These are phyloP conservation scores for Samsoniella hepiali DNA, from an alignment of 2,329 filamentous ascomycete species.

Conservation along the genomic window DNA sequence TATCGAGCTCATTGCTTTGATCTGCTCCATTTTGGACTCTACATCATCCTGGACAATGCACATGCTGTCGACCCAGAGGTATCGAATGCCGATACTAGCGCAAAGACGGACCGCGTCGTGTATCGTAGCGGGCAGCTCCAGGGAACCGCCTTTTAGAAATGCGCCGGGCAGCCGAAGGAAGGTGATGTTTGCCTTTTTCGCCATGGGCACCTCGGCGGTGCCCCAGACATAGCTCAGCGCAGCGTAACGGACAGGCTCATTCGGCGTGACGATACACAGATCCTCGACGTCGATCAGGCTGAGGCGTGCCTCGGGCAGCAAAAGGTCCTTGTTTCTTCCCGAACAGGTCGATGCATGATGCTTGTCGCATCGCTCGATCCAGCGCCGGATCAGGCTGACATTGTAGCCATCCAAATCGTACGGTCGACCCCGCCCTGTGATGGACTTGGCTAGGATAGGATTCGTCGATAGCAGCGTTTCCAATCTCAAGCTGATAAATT, in stretches of 20 bases:
- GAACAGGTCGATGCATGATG: constrained; percentile 9
- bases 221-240: constrained; percentile 20
- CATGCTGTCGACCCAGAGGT: constrained; percentile 21
- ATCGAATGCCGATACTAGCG: constrained; percentile 15
- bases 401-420: constrained; percentile 15
- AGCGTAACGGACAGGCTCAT: constrained; percentile 13
- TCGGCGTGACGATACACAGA: constrained; percentile 15
- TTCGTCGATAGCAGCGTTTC: constrained; percentile 11
- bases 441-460: background rate
- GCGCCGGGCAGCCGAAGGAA: constrained; percentile 9
- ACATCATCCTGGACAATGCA: constrained; percentile 18
- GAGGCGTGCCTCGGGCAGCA: constrained; percentile 4
- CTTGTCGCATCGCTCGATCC: constrained; percentile 18
- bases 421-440: constrained; percentile 7
- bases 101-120: constrained; percentile 17
- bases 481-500: background rate
- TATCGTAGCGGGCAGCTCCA: constrained; percentile 16
- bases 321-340: background rate
- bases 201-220: background rate
- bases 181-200: constrained; percentile 7
- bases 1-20: constrained; percentile 15
- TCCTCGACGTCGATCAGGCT: constrained; percentile 18
- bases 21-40: constrained; percentile 15
- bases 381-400: constrained; percentile 3
- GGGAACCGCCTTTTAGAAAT: background rate